A percentile compares a stretch with the other conserved stretches of the same genome.
Conservation (phyloP, 179 eudicot species). For the Pouteria campechiana region DNA sequence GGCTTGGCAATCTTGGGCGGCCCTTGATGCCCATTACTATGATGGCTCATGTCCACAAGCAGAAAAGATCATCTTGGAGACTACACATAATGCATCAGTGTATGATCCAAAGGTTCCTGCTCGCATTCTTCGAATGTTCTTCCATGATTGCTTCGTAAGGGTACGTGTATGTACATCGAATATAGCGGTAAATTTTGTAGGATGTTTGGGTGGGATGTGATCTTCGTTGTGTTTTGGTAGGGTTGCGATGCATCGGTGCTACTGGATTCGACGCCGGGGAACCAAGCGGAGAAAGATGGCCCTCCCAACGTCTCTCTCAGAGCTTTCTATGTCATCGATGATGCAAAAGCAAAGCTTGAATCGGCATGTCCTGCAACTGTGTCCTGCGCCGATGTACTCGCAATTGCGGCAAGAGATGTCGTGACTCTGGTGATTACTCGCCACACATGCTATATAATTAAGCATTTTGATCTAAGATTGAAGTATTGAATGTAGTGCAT, state of each 20-base stretch:
- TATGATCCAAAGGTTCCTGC: constrained; percentile 62
- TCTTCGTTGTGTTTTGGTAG: constrained; percentile 8
- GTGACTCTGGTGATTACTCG: constrained; percentile 54
- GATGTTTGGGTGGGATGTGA: neutral
- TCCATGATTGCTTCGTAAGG: constrained; percentile 71
- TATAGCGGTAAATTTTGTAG: too few relatives aligned
- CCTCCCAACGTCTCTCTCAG: constrained; percentile 60
- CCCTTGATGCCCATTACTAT: constrained; percentile 19
- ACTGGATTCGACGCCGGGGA: constrained; percentile 45
- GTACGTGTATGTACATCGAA: constrained; percentile 31
- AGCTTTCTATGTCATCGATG: constrained; percentile 54
- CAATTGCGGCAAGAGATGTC: constrained; percentile 48
- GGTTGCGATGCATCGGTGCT: constrained; percentile 68
- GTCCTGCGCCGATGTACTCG: constrained; percentile 44
- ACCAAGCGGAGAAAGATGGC: constrained; percentile 69
- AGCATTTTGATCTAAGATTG: too few relatives aligned
- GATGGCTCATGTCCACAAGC: constrained; percentile 56
- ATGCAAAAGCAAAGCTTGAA: constrained; percentile 59
- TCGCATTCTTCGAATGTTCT: constrained; percentile 64
- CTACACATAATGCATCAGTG: constrained; percentile 36
- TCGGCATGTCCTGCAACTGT: constrained; percentile 41
- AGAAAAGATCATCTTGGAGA: constrained; percentile 33
- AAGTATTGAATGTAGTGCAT: too few relatives aligned
- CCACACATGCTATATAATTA: too few relatives aligned
- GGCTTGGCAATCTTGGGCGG: too few relatives aligned